A percentile compares a stretch with the other conserved stretches of the same genome.
phyloP scores from a whole-genome alignment of 768 basidiomycete genomes.

The Lactarius tabidus region DNA sequence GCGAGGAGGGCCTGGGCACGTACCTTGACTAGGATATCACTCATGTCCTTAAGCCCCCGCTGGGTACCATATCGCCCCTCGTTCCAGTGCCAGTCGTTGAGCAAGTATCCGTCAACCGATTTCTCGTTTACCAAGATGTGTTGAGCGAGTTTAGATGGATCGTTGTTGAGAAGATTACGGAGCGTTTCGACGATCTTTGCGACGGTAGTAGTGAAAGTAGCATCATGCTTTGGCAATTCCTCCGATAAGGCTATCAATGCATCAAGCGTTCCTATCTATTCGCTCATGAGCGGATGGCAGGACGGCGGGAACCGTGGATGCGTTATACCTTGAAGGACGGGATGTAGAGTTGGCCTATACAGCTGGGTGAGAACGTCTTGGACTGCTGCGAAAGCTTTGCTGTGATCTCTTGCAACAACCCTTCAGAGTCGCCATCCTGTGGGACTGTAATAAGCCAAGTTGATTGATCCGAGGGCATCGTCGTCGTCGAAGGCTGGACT shows the following conservation, averaged over 20 bases:
- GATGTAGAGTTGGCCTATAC: constrained; percentile 63
- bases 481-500: constrained; percentile 32
- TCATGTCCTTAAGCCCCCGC: constrained; percentile 74
- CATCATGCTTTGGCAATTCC: constrained; percentile 87
- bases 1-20: constrained; percentile 21
- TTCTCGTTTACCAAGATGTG: constrained; percentile 79
- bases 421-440: constrained; percentile 79
- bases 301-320: constrained; percentile 17
- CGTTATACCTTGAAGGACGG: constrained; percentile 84
- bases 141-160: constrained; percentile 67
- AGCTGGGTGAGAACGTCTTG: constrained; percentile 43
- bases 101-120: constrained; percentile 70
- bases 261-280: constrained; percentile 90
- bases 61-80: constrained; percentile 85
- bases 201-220: constrained; percentile 79
- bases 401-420: constrained; percentile 59
- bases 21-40: constrained; percentile 84
- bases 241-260: constrained; percentile 86
- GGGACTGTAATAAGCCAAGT: constrained; percentile 92
- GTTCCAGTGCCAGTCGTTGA: constrained; percentile 91
- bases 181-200: constrained; percentile 94
- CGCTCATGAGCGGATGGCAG: not conserved
- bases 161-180: constrained; percentile 85
- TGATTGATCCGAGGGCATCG: constrained; percentile 93
- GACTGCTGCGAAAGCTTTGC: constrained; percentile 59